These are phyloP conservation scores for Calonectria hongkongensis DNA, from an alignment of 2,329 filamentous ascomycete species.

Conservation along the genomic window DNA sequence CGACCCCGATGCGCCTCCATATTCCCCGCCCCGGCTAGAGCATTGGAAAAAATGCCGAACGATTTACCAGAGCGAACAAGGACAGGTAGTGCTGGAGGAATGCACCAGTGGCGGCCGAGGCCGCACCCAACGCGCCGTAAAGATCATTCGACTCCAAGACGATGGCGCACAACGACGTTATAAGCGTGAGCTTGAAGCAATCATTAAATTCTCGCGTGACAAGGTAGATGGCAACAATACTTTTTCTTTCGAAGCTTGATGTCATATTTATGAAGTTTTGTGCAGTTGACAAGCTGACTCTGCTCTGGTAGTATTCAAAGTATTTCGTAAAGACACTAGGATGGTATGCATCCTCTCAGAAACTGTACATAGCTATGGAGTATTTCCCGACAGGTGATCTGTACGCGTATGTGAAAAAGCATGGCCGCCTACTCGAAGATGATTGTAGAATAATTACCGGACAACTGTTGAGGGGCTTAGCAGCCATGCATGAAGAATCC, in stretches of 20 bases:
- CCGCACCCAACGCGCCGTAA: not conserved
- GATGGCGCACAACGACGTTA: not conserved
- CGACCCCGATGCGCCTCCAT: slow-evolving; percentile 12
- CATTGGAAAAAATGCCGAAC: slow-evolving; percentile 2
- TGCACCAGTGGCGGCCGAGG: not conserved
- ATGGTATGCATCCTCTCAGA: not conserved
- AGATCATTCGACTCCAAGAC: not conserved
- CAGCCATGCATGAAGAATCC: not conserved
- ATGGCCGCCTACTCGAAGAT: not conserved
- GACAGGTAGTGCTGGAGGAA: not conserved
- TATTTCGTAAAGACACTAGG: slow-evolving; percentile 1
- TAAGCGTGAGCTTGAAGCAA: slow-evolving; percentile 8
- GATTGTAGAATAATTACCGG: not conserved
- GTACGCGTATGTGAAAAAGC: not conserved
- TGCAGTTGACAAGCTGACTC: not conserved
- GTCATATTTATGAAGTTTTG: too few species aligned
- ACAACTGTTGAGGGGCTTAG: not conserved
- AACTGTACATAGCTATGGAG: slow-evolving; percentile 8
- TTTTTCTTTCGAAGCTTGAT: not conserved
- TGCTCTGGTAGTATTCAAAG: not conserved
- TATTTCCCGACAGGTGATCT: slow-evolving; percentile 5
- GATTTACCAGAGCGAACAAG: not conserved
- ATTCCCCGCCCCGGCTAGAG: not conserved
- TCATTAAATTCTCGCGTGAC: slow-evolving; percentile 11
- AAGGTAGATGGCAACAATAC: not conserved